These are phyloP conservation scores for Colletotrichum somersetense DNA, from an alignment of 2,329 filamentous ascomycete genomes.

Conservation along the genomic window DNA sequence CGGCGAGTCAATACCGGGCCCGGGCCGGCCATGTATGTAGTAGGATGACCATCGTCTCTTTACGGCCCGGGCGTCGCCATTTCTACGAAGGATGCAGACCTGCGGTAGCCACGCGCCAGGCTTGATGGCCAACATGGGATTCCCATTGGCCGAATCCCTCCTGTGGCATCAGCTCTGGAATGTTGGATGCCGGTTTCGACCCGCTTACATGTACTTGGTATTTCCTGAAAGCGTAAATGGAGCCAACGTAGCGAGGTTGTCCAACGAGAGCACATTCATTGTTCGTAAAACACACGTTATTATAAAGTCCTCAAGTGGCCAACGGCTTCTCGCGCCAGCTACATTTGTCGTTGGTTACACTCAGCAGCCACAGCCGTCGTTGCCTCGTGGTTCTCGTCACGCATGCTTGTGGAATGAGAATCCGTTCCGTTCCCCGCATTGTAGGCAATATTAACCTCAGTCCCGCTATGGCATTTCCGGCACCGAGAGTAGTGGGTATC, in stretches of 20 bases:
- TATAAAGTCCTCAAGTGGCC: neutral
- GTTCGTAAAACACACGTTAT: neutral
- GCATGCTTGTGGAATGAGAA: neutral
- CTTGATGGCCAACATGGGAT: too few relatives aligned
- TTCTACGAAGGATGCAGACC: neutral
- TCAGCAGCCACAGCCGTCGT: neutral
- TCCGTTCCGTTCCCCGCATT: neutral
- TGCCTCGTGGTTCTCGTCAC: neutral
- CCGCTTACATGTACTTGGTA: neutral
- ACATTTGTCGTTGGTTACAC: neutral
- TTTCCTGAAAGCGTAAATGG: neutral
- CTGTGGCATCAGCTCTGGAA: neutral
- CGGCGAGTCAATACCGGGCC: neutral
- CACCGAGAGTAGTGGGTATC: constrained; percentile 35
- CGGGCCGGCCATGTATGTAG: neutral
- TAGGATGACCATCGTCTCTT: neutral
- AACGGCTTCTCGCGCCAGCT: neutral
- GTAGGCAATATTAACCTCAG: neutral
- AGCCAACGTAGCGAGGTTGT: neutral
- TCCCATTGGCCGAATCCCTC: neutral
- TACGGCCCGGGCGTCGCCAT: neutral
- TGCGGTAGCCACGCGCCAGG: neutral
- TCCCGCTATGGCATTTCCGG: neutral
- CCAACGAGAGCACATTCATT: neutral
- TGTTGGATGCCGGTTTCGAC: neutral